These are phyloP conservation scores for Ormosia semicastrata DNA, from an alignment of 306 rosid species.

Conservation along the genomic window DNA sequence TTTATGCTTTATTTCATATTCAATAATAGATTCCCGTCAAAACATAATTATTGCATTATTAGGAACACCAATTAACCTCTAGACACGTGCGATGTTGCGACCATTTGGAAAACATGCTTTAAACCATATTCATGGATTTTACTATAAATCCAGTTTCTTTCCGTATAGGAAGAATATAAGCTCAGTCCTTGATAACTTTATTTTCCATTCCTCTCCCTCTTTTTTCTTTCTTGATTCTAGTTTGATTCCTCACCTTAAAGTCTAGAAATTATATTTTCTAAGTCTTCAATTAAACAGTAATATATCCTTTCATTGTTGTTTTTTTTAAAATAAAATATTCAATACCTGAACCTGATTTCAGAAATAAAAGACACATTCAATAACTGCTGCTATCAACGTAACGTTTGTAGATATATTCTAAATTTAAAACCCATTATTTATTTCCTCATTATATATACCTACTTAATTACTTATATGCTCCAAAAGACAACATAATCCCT, in stretches of 20 bases:
- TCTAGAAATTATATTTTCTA: not conserved
- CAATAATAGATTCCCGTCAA: not conserved
- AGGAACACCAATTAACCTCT: not conserved
- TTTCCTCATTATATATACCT: not conserved
- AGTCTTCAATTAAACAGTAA: not conserved
- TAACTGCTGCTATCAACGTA: not conserved
- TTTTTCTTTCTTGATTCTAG: not conserved
- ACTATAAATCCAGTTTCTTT: not conserved
- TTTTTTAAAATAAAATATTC: not conserved
- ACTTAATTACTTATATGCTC: not conserved
- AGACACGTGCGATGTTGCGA: conserved; percentile 14
- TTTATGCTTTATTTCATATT: not conserved
- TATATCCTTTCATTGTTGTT: not conserved
- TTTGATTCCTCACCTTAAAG: not conserved
- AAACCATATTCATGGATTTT: not conserved
- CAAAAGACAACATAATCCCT: not conserved
- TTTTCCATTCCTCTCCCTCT: not conserved
- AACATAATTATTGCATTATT: not conserved
- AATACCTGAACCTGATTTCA: not conserved
- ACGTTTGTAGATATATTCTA: not conserved
- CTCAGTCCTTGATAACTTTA: not conserved
- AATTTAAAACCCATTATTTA: not conserved
- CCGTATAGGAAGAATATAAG: not conserved
- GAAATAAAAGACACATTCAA: not conserved
- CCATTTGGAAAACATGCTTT: not conserved